These are phyloP conservation scores for Neonectria punicea DNA, from an alignment of 2,329 filamentous ascomycete species.

Conservation along the genomic window DNA sequence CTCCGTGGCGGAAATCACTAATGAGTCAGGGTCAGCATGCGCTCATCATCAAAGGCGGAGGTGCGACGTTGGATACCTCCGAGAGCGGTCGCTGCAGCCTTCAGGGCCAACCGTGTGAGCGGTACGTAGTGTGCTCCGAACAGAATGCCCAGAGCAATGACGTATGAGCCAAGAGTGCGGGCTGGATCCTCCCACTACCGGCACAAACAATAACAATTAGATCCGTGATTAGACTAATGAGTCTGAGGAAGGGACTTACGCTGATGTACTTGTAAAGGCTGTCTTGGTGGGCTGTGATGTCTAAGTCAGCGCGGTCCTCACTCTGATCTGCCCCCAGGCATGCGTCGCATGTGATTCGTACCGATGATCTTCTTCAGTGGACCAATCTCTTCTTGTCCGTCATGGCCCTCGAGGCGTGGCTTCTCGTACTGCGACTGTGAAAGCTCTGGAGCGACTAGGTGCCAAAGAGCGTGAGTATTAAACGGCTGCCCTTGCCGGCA, in stretches of 20 bases:
- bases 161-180: conserved; percentile 34
- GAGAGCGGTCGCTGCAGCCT: conserved; percentile 24
- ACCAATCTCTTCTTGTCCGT: conserved; percentile 12
- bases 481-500: background rate
- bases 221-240: no score
- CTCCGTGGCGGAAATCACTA: conserved; percentile 30
- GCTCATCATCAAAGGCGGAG: fast-evolving
- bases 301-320: background rate
- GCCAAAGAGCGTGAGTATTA: background rate
- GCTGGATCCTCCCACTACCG: conserved; percentile 36
- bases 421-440: background rate
- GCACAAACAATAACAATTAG: background rate
- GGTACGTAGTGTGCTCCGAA: conserved; percentile 30
- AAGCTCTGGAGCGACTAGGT: background rate
- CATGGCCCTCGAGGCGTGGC: background rate
- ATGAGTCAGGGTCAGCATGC: background rate
- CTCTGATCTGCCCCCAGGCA: background rate
- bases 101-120: conserved; percentile 31
- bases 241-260: conserved; percentile 1
- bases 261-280: conserved; percentile 40
- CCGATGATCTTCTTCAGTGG: conserved; percentile 36
- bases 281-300: conserved; percentile 29
- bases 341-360: background rate
- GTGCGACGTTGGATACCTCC: conserved; percentile 21
- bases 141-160: conserved; percentile 29